Evolutionary conservation across 257 asterid genomes (phyloP), one percentile per base, ranked within the genome.

Genomic region (Misopates orontium): DNA sequence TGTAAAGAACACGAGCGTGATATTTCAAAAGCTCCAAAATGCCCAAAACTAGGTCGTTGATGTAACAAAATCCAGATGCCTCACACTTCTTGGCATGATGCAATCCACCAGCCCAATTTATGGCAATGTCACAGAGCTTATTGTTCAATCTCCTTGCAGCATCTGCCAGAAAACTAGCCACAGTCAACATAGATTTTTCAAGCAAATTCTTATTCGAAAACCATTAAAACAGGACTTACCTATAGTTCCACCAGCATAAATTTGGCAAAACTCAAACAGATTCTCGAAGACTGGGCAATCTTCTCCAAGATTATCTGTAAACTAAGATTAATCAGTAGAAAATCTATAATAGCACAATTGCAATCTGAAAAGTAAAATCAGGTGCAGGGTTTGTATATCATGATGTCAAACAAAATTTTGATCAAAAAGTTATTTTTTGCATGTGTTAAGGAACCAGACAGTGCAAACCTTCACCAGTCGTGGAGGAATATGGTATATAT

Each of bases 41-140:
- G 42, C 99, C 99, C 71, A 94, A 78, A 56, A 94, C 99, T 57
- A 94, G 71, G 83, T 94, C 99, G 70, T 94, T 94, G 71, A 94
- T 87, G 75, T 94, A 94, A 78, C 99, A 94, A 83, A 94, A 94
- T 51, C 99, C 99, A 73, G 99, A 94, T 24, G 99, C 99, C 78
- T 88, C 96, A 73, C 97, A 88, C 84, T 94, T 94, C 84, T 94
- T 94, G 55, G 99, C 99, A 71, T 94, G 99, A 82, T 94, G 99
- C 83, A 94, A 82, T 61, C 99, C 97, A 75, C 99, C 99, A 70
- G 99, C 97, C 99, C 99, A 94, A 69, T 94, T 94, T 82, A 94
- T 88, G 48, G 99, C 97, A 67, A 94, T 78, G 62, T 94, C 97
- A 62, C 99, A 94, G 24, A 86, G 85, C 82, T 78, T 75, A 74